Evolutionary conservation across 495 filamentous ascomycete species (phyloP), one percentile per base, ranked within the genome.

Genomic region (Chaetomium fimeti): DNA sequence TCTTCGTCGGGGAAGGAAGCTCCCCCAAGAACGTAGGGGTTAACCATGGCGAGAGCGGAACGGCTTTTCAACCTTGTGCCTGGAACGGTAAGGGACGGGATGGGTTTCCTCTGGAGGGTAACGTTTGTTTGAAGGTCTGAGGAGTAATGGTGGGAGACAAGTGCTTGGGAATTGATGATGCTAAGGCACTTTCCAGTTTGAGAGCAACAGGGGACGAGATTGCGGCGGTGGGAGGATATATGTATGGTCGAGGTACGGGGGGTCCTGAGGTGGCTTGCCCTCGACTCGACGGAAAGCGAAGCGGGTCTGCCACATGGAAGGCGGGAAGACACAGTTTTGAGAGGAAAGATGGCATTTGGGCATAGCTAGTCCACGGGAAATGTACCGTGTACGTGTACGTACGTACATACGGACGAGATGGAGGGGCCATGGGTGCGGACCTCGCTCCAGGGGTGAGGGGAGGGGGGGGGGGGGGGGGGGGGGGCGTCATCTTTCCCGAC

Each of bases 161-260:
- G 48, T 52, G 22, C 13, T 36, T 36, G 48, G 16, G 48, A 27
- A 24, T 52, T 52, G 48, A 13, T 15, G 16, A 27, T 52, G 2
- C 45, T 20, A 49, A 20, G 24, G 45, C 45, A 49, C 45, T 49
- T 47, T 29, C 27, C 51, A 5, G 51, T 5, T 55, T 18, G 27
- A 20, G 5, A 24, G 20, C 8, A 42, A 32, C 1, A 51, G 36
- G 29, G 40, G 42, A 27, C 9, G 12, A 40, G 47, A 48, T 32
- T 52, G 59, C 59, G 59, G 59, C 47, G 36, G 48, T n/a, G 59
- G 57, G 6, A 29, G 59, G 12, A 54, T 61, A 61, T 61, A 55
- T 54, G 36, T 62, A n/a, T 52, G 59, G 43, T 47, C 38, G 3
- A 43, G 13, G 49, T 65, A 65, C 1, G 18, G 45, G 16, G 57